These are phyloP conservation scores for Xylaria longipes DNA, from an alignment of 495 filamentous ascomycete genomes.

Conservation along the genomic window DNA sequence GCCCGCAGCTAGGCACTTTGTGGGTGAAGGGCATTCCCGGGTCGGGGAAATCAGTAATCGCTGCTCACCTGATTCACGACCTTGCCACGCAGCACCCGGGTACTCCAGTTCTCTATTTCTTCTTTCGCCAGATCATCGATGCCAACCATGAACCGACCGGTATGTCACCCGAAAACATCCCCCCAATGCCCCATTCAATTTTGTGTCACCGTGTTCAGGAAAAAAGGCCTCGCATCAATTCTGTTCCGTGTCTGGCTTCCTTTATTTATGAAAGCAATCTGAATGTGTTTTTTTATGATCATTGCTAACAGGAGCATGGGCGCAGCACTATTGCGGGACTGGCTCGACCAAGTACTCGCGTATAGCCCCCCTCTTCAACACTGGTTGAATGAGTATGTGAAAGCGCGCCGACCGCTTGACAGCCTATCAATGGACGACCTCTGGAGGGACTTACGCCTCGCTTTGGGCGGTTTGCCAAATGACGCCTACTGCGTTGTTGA, in stretches of 20 bases:
- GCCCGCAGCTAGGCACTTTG: conserved; percentile 43
- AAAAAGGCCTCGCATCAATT: conserved; percentile 45
- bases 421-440: conserved; percentile 27
- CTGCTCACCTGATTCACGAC: conserved; percentile 44
- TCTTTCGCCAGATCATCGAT: conserved; percentile 60
- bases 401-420: conserved; percentile 26
- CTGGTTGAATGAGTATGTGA: conserved; percentile 32
- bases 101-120: conserved; percentile 57
- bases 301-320: conserved; percentile 41
- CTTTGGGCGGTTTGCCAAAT: conserved; percentile 37
- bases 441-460: conserved; percentile 36
- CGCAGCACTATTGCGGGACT: neutral
- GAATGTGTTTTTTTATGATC: neutral
- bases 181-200: neutral
- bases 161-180: neutral
- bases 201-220: neutral
- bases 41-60: conserved; percentile 58
- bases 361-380: conserved; percentile 49
- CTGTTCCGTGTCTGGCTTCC: neutral
- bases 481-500: conserved; percentile 55
- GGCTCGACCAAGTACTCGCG: conserved; percentile 28
- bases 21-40: conserved; percentile 62
- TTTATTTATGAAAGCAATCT: neutral
- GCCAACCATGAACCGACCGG: conserved; percentile 51
- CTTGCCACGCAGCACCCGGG: conserved; percentile 36